These are phyloP conservation scores for Eutypa lata DNA, from an alignment of 2,329 filamentous ascomycete species.

Conservation along the genomic window DNA sequence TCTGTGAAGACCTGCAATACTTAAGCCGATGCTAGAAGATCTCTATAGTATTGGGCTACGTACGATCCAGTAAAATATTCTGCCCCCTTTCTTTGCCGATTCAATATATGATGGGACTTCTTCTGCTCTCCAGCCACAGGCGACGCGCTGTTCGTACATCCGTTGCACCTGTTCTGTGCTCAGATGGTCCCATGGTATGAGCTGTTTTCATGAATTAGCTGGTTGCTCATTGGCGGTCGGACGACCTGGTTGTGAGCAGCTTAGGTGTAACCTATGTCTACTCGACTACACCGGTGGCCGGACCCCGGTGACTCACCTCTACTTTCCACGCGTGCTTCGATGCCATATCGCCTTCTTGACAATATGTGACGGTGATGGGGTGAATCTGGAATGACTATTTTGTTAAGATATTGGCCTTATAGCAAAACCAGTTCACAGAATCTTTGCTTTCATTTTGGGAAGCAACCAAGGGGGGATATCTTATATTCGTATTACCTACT, in stretches of 20 bases:
- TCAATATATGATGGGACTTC: constrained; percentile 33
- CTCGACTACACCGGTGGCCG: not conserved
- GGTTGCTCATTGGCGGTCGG: constrained; percentile 12
- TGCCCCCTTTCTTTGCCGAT: constrained; percentile 31
- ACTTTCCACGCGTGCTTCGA: constrained; percentile 30
- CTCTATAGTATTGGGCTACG: constrained; percentile 14
- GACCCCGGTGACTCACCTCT: constrained; percentile 24
- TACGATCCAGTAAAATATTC: constrained; percentile 40
- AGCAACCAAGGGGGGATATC: too few relatives aligned
- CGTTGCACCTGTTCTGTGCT: constrained; percentile 37
- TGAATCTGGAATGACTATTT: not conserved
- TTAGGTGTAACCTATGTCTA: too few relatives aligned
- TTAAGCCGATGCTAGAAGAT: constrained; percentile 5
- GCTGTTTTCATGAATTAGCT: constrained; percentile 7
- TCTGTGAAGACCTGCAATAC: constrained; percentile 28
- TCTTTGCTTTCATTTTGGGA: too few relatives aligned
- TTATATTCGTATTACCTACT: too few relatives aligned
- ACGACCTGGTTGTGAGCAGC: too few relatives aligned
- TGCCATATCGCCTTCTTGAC: constrained; percentile 10
- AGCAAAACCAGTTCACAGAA: too few relatives aligned
- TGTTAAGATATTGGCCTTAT: too few relatives aligned
- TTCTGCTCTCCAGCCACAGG: constrained; percentile 42
- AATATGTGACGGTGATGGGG: not conserved
- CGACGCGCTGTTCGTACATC: constrained; percentile 40
- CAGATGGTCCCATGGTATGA: constrained; percentile 43